phyloP scores from a whole-genome alignment of 2,329 filamentous ascomycete species.

The Cordyceps sp. region DNA sequence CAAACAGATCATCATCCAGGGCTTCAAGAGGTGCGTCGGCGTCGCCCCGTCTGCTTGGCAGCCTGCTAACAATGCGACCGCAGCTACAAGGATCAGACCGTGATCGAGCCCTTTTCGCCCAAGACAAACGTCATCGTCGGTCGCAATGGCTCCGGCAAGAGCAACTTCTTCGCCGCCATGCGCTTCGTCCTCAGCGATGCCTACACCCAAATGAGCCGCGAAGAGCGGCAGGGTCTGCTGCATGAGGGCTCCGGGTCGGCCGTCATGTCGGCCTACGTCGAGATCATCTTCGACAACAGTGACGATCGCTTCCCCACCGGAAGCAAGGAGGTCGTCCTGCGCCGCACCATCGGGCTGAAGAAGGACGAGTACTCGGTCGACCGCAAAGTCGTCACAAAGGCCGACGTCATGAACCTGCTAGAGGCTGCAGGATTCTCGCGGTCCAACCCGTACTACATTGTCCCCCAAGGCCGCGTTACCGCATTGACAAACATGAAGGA shows the following conservation, averaged over 20 bases:
- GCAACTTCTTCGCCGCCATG: slow-evolving; percentile 98
- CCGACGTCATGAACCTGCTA: slow-evolving; percentile 85
- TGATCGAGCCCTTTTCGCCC: slow-evolving; percentile 94
- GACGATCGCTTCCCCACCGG: slow-evolving; percentile 91
- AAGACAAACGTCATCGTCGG: slow-evolving; percentile 98
- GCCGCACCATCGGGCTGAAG: slow-evolving; percentile 89
- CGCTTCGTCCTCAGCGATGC: slow-evolving; percentile 96
- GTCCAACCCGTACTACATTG: slow-evolving; percentile 98
- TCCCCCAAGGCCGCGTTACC: slow-evolving; percentile 91
- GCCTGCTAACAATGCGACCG: slow-evolving; percentile 6
- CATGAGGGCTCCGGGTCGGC: slow-evolving; percentile 96
- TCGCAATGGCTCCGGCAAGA: slow-evolving; percentile 97
- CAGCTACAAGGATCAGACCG: slow-evolving; percentile 98
- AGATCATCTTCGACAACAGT: slow-evolving; percentile 96
- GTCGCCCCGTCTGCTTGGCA: background rate
- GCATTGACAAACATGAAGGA: slow-evolving; percentile 98
- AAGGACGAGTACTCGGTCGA: slow-evolving; percentile 98
- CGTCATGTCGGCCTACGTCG: slow-evolving; percentile 98
- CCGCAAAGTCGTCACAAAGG: slow-evolving; percentile 87
- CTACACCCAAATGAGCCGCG: slow-evolving; percentile 87
- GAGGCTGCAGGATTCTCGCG: slow-evolving; percentile 94
- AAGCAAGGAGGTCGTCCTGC: slow-evolving; percentile 76
- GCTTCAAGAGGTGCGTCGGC: slow-evolving; percentile 77
- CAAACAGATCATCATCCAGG: slow-evolving; percentile 99
- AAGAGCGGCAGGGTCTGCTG: slow-evolving; percentile 89